These are phyloP conservation scores for Beauveria australis DNA, from an alignment of 2,329 filamentous ascomycete species.

Conservation along the genomic window DNA sequence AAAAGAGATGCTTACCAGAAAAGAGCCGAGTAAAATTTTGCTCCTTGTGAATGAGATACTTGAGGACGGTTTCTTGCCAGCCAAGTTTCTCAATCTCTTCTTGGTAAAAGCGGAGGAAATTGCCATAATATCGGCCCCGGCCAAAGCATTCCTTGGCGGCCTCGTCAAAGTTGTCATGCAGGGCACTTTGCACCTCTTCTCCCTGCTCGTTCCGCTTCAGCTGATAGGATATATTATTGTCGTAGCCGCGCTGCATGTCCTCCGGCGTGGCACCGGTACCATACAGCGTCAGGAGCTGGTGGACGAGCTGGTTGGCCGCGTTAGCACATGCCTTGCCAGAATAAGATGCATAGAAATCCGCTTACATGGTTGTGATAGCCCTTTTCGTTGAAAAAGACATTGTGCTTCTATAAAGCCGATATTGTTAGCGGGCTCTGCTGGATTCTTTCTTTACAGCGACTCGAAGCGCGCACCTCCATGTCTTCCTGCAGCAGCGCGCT, in stretches of 20 bases:
- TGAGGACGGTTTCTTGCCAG: conserved; percentile 52
- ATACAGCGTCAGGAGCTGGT: conserved; percentile 69
- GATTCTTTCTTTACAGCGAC: not conserved
- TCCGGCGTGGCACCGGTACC: conserved; percentile 59
- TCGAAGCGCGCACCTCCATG: conserved; percentile 40
- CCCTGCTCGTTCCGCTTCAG: conserved; percentile 40
- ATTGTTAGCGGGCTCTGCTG: not conserved
- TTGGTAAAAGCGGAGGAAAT: conserved; percentile 72
- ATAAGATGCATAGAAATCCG: not conserved
- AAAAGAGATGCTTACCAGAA: conserved; percentile 40
- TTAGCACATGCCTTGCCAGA: conserved; percentile 8
- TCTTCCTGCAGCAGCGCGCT: conserved; percentile 69
- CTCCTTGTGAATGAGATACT: conserved; percentile 62
- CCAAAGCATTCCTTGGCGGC: conserved; percentile 53
- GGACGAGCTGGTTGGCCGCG: conserved; percentile 44
- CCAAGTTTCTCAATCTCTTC: conserved; percentile 55
- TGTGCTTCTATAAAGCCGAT: conserved; percentile 33
- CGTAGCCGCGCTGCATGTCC: conserved; percentile 56
- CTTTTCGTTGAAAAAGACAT: conserved; percentile 69
- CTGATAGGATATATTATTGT: conserved; percentile 60
- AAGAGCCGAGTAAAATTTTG: conserved; percentile 57
- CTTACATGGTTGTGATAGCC: conserved; percentile 76
- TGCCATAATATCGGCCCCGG: conserved; percentile 54
- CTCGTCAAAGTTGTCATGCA: conserved; percentile 43
- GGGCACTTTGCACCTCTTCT: conserved; percentile 40